Percentiles rank a stretch among this genome's conserved stretches.
phyloP scores from a whole-genome alignment of 768 basidiomycete genomes.

The Tricholoma flavovirens region DNA sequence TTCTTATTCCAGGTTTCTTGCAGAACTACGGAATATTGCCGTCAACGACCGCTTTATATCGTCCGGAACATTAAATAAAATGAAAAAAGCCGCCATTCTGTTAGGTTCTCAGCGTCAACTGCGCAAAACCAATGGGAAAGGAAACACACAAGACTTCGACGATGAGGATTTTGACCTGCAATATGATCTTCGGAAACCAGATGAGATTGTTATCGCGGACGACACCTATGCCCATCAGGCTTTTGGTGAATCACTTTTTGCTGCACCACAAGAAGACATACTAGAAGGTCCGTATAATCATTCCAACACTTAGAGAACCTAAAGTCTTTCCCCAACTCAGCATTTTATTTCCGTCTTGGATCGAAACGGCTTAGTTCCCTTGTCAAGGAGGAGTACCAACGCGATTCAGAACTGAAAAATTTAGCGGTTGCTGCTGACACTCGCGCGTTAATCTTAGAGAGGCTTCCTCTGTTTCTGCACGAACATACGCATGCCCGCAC shows the following conservation, averaged over 20 bases:
- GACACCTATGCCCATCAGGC: constrained; percentile 76
- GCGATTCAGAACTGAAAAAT: constrained; percentile 44
- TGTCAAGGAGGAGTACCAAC: constrained; percentile 73
- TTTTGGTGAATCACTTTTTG: constrained; percentile 72
- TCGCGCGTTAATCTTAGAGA: constrained; percentile 65
- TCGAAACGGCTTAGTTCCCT: constrained; percentile 65
- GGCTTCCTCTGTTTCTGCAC: constrained; percentile 86
- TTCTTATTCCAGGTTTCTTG: constrained; percentile 54
- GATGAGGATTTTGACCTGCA: constrained; percentile 69
- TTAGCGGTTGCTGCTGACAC: constrained; percentile 46
- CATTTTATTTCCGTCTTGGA: constrained; percentile 74
- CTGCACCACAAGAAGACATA: constrained; percentile 84
- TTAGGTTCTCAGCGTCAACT: constrained; percentile 65
- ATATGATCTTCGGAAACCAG: constrained; percentile 67
- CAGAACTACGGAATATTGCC: constrained; percentile 82
- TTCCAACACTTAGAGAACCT: background rate
- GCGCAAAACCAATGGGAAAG: constrained; percentile 25
- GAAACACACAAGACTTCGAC: constrained; percentile 39
- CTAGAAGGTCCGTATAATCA: constrained; percentile 59
- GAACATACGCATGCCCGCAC: constrained; percentile 73
- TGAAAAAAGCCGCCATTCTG: constrained; percentile 69
- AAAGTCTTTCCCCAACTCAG: constrained; percentile 26
- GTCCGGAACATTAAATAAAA: constrained; percentile 44
- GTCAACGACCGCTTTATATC: constrained; percentile 61
- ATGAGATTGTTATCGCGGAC: constrained; percentile 78